Evolutionary conservation across 345 rosid species (phyloP), one percentile per base, ranked within the genome.

Genomic region (Gossypium stocksii): DNA sequence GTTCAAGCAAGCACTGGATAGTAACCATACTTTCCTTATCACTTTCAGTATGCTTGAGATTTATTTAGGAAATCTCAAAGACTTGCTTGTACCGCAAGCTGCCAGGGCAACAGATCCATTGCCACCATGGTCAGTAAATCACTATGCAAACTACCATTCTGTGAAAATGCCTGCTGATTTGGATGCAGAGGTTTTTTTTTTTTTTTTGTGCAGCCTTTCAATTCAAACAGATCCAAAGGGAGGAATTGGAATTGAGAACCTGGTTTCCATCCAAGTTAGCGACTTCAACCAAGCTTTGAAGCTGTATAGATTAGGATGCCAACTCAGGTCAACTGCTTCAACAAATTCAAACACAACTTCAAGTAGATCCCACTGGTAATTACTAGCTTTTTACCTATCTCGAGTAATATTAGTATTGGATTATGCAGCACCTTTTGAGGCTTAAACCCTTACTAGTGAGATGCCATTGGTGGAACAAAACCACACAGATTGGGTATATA

Each of bases 341-440:
- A 92, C 96, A 74, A 85, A 87, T 83, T 87, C 97, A 44, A 92
- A 92, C 80, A 56, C 74, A 70, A 81, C 79, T 48, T 90, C 97
- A 27, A 92, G 93, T 78, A 84, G 96, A 85, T 92, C 96, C 73
- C 97, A 92, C 81, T 86, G 96, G 96, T 92, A 92, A 82, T 10
- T 57, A 10, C 23, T 74, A 58, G 70, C 41, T 38, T 67, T 43
- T 78, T 74, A 22, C 70, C 72, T 12, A 16, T 19, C 9, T 61
- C 14, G 43, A 19, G 15, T 48, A 34, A 34, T 34, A 34, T 34
- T 34, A 34, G 41, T 34, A 34, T 5, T 34, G 7, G 41, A 34
- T 34, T 34, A 34, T 34, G 1, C 6, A 34, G 38, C 38, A 34
- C 38, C 38, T 34, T 34, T 34, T 34, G 38, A 34, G 38, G 38